Conservation (phyloP, 2,329 filamentous ascomycete genomes). For the Coniochaeta sp. region DNA sequence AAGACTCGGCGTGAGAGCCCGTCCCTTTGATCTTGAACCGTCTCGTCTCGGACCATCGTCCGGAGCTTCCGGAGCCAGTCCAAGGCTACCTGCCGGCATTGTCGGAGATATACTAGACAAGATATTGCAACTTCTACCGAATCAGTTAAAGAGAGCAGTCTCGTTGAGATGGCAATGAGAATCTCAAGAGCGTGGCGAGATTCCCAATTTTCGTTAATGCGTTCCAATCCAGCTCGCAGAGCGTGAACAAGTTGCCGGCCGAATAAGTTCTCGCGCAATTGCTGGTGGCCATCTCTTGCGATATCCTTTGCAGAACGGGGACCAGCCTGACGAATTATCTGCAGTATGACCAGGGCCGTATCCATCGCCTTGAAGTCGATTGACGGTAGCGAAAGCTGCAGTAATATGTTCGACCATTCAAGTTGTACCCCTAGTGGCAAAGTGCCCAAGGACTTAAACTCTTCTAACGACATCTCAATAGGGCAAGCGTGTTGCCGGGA, state of each 20-base stretch:
- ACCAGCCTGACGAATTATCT: conserved; percentile 42
- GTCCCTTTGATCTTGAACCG: conserved; percentile 17
- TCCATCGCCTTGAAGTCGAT: conserved; percentile 44
- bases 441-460: conserved; percentile 45
- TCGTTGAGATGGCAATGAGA: conserved; percentile 31
- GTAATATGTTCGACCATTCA: conserved; percentile 50
- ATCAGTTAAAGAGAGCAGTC: conserved; percentile 32
- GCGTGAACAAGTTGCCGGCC: conserved; percentile 20
- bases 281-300: conserved; percentile 25
- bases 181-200: conserved; percentile 29
- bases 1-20: conserved; percentile 24
- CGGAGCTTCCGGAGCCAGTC: conserved; percentile 31
- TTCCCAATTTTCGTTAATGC: conserved; percentile 44
- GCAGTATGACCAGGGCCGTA: conserved; percentile 37
- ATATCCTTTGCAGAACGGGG: conserved; percentile 12
- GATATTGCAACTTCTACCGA: conserved; percentile 10
- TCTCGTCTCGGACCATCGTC: conserved; percentile 13
- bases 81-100: neutral
- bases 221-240: conserved; percentile 21
- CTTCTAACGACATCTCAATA: conserved; percentile 35
- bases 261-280: conserved; percentile 26
- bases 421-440: conserved; percentile 39
- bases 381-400: conserved; percentile 37
- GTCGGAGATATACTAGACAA: conserved; percentile 15
- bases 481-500: conserved; percentile 42